Evolutionary conservation across 441 rosid genomes (phyloP), one percentile per base, ranked within the genome.

Genomic region (Populus hybrid): DNA sequence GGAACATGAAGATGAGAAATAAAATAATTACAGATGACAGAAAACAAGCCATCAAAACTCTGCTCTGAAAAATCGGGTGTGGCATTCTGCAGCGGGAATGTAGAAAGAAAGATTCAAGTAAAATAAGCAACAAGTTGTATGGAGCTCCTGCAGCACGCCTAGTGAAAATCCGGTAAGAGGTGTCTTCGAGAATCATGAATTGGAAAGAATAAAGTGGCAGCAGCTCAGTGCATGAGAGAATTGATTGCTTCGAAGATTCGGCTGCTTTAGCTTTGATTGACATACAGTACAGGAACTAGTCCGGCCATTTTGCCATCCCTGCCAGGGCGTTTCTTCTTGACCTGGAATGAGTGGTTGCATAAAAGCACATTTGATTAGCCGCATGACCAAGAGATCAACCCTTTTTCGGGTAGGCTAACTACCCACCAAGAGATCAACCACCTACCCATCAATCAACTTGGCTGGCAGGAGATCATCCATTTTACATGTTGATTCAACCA

Each of bases 281-380:
- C 98, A 76, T 96, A 96, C 11, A 96, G 97, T 61, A 96, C 98
- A 10, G 99, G 99, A 30, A 96, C 99, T 28, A 94, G 92, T 75
- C 99, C 99, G 21, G 98, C 94, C 97, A 94, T 91, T 83, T 96
- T 96, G 75, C 97, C 98, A 82, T 96, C 98, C 86, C 98, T 88
- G 5, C 98, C 99, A 6, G 98, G 99, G 53, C 98, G 94, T 82
- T 91, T 92, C 87, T 94, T 96, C 90, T 91, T 96, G 78, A 96
- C 99, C 99, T 95, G 92, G 75, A 83, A 36, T 10, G 23, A 21
- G 66, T 28, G 7, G 7, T 9, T 9, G 8, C 28, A 79, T 2
- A 21, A 9, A 7, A 73, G 46, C 59, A 65, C 9, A n/a, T 76
- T 30, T 30, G 32, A 30, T 30, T 30, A 30, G 32, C 32, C 32